Conservation (phyloP, 768 basidiomycete species). For the Pleurotus platypus region DNA sequence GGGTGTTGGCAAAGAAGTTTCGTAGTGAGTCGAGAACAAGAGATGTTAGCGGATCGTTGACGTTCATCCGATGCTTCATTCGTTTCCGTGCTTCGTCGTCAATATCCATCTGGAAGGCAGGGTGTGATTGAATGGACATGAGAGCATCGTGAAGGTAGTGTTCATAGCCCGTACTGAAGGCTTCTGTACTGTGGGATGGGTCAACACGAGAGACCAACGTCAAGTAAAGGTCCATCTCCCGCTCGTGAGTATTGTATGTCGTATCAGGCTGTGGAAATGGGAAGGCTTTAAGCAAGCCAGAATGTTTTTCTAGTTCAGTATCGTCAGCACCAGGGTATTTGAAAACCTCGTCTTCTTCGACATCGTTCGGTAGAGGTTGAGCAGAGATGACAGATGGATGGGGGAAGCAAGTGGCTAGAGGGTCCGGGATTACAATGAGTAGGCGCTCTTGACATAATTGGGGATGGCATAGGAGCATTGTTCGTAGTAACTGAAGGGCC, state of each 20-base stretch:
- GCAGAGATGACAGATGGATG: conserved; percentile 34
- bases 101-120: conserved; percentile 46
- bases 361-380: conserved; percentile 24
- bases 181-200: conserved; percentile 62
- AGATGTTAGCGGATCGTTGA: conserved; percentile 73
- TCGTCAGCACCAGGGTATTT: conserved; percentile 33
- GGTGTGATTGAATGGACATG: conserved; percentile 59
- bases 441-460: conserved; percentile 62
- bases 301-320: conserved; percentile 7
- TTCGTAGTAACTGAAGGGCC: conserved; percentile 77
- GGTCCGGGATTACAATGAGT: conserved; percentile 65
- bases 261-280: conserved; percentile 62
- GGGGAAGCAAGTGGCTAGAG: conserved; percentile 72
- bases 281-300: conserved; percentile 6
- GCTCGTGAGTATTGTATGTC: conserved; percentile 77
- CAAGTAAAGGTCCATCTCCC: conserved; percentile 80
- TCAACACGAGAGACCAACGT: conserved; percentile 76
- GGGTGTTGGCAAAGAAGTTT: conserved; percentile 80
- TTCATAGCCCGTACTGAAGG: conserved; percentile 82
- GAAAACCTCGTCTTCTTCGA: conserved; percentile 51
- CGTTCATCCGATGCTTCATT: conserved; percentile 71
- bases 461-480: conserved; percentile 70
- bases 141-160: conserved; percentile 81
- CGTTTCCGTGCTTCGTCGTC: conserved; percentile 39
- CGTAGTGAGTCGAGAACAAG: conserved; percentile 67